These are phyloP conservation scores for Madurella mycetomatis DNA, from an alignment of 2,329 filamentous ascomycete genomes.

Conservation along the genomic window DNA sequence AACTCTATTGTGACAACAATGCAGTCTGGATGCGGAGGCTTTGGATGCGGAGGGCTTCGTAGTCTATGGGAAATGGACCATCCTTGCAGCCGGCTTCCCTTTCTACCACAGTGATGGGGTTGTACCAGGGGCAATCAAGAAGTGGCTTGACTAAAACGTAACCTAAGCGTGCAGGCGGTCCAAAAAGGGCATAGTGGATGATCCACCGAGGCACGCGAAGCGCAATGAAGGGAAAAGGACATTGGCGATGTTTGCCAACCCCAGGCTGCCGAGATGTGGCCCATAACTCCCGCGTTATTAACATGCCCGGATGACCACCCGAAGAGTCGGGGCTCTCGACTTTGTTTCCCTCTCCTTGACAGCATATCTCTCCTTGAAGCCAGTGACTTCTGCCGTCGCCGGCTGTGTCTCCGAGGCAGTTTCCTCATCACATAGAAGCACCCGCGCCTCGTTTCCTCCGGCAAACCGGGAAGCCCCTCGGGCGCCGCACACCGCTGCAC, in stretches of 20 bases:
- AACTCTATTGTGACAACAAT: too few species aligned
- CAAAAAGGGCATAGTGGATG: slow-evolving; percentile 1
- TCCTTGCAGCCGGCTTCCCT: background rate
- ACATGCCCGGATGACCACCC: slow-evolving; percentile 1
- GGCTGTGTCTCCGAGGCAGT: background rate
- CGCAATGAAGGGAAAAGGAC: background rate
- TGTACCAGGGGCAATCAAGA: background rate
- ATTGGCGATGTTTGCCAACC: slow-evolving; percentile 5
- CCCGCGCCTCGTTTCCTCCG: background rate
- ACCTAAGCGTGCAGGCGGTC: slow-evolving; percentile 3
- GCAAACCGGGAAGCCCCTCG: slow-evolving; percentile 3
- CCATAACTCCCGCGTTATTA: slow-evolving; percentile 1
- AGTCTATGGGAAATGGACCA: background rate
- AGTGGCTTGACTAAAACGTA: background rate
- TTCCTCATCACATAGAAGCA: background rate
- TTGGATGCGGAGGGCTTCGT: too few species aligned
- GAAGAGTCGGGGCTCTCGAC: background rate
- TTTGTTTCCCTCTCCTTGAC: background rate
- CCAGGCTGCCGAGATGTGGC: background rate
- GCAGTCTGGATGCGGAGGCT: too few species aligned
- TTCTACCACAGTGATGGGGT: too few species aligned
- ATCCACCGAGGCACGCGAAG: background rate
- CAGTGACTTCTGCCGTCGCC: too few species aligned
- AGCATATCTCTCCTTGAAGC: too few species aligned
- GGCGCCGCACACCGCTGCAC: slow-evolving; percentile 12